Conservation (phyloP, 306 rosid genomes). For the Coriaria nepalensis region DNA sequence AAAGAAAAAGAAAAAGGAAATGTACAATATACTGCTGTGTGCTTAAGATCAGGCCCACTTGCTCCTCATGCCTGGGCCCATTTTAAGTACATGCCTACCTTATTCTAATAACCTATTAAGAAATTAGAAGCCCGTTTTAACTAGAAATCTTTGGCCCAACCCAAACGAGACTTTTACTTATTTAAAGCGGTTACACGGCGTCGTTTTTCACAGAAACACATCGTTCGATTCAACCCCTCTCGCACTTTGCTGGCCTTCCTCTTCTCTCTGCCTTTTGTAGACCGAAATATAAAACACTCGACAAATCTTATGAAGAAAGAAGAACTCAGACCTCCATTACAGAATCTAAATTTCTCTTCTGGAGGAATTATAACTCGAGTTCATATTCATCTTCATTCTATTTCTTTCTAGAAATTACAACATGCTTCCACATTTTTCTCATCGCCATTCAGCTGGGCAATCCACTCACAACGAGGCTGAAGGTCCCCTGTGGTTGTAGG, state of each 20-base stretch:
- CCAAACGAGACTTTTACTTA: too few relatives aligned
- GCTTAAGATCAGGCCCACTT: too few relatives aligned
- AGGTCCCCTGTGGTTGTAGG: neutral
- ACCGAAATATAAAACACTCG: slow-evolving; percentile 6
- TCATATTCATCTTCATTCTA: slow-evolving; percentile 5
- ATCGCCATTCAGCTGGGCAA: slow-evolving; percentile 15
- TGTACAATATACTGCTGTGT: too few relatives aligned
- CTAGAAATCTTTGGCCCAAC: too few relatives aligned
- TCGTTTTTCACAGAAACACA: slow-evolving; percentile 41
- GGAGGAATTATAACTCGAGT: slow-evolving; percentile 30
- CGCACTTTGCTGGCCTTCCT: slow-evolving; percentile 7
- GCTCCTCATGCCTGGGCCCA: too few relatives aligned
- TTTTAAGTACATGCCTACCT: too few relatives aligned
- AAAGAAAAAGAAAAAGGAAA: too few relatives aligned
- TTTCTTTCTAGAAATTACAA: neutral
- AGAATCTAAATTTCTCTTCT: slow-evolving; percentile 28
- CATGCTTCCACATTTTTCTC: slow-evolving; percentile 1
- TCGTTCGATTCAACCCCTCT: slow-evolving; percentile 20
- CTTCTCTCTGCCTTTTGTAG: slow-evolving; percentile 17
- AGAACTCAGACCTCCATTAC: slow-evolving; percentile 29
- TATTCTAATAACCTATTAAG: too few relatives aligned
- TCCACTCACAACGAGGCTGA: slow-evolving; percentile 11
- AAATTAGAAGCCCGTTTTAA: too few relatives aligned
- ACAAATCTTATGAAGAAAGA: slow-evolving; percentile 12
- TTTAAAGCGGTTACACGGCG: too few relatives aligned